phyloP scores from a whole-genome alignment of 257 asterid genomes.

The Fraxinus americana region DNA sequence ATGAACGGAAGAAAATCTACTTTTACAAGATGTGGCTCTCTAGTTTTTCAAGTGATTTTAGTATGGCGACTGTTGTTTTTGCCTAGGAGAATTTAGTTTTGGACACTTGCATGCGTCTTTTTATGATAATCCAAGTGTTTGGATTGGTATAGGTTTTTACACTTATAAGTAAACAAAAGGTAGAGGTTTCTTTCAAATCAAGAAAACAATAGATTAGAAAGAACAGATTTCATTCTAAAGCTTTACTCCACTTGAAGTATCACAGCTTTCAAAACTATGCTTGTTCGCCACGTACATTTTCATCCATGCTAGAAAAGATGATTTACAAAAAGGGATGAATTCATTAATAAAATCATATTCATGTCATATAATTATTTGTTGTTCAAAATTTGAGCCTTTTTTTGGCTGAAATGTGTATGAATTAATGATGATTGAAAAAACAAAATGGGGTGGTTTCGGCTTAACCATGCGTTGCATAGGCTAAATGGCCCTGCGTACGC shows the following conservation, averaged over 20 bases:
- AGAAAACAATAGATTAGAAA: neutral
- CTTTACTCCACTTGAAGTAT: neutral
- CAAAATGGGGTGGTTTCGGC: no score
- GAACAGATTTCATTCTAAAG: neutral
- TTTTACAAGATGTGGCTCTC: neutral
- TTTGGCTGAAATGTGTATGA: no score
- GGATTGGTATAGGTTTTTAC: no score
- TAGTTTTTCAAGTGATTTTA: neutral
- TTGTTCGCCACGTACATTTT: neutral
- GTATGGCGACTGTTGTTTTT: neutral
- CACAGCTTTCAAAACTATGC: neutral
- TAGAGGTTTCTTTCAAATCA: no score
- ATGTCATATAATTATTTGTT: no score
- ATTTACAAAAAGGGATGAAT: slow-evolving; percentile 16
- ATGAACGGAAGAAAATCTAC: neutral
- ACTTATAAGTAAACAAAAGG: no score
- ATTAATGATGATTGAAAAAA: no score
- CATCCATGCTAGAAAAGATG: neutral
- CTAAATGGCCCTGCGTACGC: no score
- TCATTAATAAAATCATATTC: neutral
- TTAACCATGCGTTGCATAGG: no score
- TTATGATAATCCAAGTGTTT: neutral
- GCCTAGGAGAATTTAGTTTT: neutral
- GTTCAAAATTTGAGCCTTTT: no score
- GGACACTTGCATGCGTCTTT: neutral